Evolutionary conservation across 129 eudicot species (phyloP).

Genomic region (Tanacetum coccineum): DNA sequence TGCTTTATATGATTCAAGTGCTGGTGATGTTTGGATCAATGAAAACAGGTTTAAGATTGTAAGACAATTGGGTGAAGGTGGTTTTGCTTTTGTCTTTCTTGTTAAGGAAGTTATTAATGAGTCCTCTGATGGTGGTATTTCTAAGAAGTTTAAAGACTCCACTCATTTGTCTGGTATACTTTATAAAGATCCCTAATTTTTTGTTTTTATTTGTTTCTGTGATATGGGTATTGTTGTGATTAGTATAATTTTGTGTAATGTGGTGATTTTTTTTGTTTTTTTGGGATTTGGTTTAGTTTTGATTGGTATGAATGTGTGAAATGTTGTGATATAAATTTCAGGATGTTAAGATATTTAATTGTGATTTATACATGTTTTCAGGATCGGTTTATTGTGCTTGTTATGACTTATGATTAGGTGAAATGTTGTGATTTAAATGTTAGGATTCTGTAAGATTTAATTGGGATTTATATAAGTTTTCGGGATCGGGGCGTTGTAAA

Average conservation of each 20-base stretch:
- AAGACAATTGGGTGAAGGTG: constrained; percentile 52
- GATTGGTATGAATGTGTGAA: no score
- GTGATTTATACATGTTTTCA: no score
- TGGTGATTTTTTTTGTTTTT: not conserved
- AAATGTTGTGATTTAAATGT: not conserved
- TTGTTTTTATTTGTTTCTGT: not conserved
- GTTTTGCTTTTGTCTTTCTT: constrained; percentile 42
- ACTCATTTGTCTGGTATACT: constrained; percentile 74
- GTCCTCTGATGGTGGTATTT: constrained; percentile 30
- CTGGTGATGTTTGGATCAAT: constrained; percentile 95
- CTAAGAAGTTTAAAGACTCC: constrained; percentile 68
- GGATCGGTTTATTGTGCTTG: no score
- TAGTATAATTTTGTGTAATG: constrained; percentile 7
- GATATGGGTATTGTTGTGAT: not conserved
- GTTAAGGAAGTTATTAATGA: constrained; percentile 42
- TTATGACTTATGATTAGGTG: no score
- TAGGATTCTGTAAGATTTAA: no score
- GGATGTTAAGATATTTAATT: no score
- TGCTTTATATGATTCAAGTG: constrained; percentile 70
- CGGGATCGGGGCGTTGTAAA: no score
- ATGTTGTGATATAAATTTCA: no score
- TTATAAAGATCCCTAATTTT: constrained; percentile 10
- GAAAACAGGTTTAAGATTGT: constrained; percentile 36
- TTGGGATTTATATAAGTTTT: no score
- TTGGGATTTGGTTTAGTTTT: not conserved